Evolutionary conservation across 192 early-diverging fungal genomes (phyloP).

Genomic region (Coemansia sp.): DNA sequence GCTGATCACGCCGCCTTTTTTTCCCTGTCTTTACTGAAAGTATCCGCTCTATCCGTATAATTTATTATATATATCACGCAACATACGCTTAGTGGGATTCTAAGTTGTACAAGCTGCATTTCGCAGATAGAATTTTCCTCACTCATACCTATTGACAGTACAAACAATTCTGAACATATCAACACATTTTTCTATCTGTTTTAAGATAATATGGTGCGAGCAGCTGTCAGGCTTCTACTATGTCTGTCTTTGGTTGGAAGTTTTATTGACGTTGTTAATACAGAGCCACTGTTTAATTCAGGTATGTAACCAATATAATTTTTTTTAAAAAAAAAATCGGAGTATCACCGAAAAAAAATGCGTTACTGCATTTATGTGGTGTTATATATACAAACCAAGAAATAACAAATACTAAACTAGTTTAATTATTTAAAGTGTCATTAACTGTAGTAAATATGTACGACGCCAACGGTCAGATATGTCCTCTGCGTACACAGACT

Average conservation of each 20-base stretch:
- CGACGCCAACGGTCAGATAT: slow-evolving; percentile 42
- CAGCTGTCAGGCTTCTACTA: background rate
- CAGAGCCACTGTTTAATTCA: slow-evolving; percentile 30
- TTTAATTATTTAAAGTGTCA: background rate
- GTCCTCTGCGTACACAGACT: slow-evolving; percentile 48
- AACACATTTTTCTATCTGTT: background rate
- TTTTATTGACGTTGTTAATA: background rate
- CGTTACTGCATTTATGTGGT: background rate
- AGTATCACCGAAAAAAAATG: slow-evolving; percentile 2
- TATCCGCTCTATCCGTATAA: background rate
- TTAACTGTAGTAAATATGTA: slow-evolving; percentile 54
- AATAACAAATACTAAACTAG: background rate
- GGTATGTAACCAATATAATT: slow-evolving; percentile 8
- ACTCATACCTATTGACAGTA: background rate
- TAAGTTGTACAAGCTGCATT: background rate
- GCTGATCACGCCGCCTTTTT: background rate
- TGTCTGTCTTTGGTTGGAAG: background rate
- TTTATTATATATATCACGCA: background rate
- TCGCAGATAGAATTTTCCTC: background rate
- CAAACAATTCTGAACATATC: background rate
- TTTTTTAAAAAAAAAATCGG: background rate
- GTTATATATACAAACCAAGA: background rate
- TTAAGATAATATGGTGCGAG: background rate
- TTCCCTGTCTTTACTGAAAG: background rate
- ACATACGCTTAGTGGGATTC: background rate